Evolutionary conservation across 495 filamentous ascomycete genomes (phyloP).

Genomic region (Lophiostoma macrostomum): DNA sequence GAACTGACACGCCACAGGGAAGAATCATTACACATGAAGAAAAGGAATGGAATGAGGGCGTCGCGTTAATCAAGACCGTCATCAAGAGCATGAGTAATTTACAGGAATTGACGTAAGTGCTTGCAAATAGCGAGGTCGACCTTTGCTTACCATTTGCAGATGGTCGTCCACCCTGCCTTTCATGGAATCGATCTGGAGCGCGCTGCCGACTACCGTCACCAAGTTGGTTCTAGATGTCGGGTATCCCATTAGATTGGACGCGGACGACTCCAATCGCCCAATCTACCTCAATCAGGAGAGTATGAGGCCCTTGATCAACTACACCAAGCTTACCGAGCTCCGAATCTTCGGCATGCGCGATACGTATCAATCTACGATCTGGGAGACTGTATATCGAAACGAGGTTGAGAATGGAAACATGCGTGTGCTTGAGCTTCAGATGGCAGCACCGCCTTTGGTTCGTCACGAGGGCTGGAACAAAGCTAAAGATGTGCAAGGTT

Average conservation of each 20-base stretch:
- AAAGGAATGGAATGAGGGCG: slow-evolving; percentile 12
- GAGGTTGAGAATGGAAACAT: slow-evolving; percentile 6
- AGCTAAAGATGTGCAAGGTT: slow-evolving; percentile 3
- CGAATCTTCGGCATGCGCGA: slow-evolving; percentile 22
- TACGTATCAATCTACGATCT: slow-evolving; percentile 23
- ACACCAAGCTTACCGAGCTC: slow-evolving; percentile 14
- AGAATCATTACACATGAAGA: not conserved
- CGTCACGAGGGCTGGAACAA: slow-evolving; percentile 10
- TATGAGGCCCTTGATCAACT: slow-evolving; percentile 17
- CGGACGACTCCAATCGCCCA: not conserved
- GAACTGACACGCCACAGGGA: not conserved
- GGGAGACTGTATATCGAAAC: slow-evolving; percentile 27
- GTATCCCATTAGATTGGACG: slow-evolving; percentile 3
- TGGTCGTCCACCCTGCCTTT: slow-evolving; percentile 18
- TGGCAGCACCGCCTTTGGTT: slow-evolving; percentile 11
- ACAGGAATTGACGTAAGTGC: slow-evolving; percentile 21
- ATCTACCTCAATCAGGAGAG: slow-evolving; percentile 2
- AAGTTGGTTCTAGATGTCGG: slow-evolving; percentile 15
- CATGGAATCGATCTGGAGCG: not conserved
- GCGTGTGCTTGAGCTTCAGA: slow-evolving; percentile 15
- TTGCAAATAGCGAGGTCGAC: not conserved
- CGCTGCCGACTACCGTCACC: slow-evolving; percentile 3
- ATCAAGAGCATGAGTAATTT: slow-evolving; percentile 7
- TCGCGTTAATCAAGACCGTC: not conserved
- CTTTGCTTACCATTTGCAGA: slow-evolving; percentile 5